These are phyloP conservation scores for Voacanga thouarsii DNA, from an alignment of 257 asterid species.

Conservation along the genomic window DNA sequence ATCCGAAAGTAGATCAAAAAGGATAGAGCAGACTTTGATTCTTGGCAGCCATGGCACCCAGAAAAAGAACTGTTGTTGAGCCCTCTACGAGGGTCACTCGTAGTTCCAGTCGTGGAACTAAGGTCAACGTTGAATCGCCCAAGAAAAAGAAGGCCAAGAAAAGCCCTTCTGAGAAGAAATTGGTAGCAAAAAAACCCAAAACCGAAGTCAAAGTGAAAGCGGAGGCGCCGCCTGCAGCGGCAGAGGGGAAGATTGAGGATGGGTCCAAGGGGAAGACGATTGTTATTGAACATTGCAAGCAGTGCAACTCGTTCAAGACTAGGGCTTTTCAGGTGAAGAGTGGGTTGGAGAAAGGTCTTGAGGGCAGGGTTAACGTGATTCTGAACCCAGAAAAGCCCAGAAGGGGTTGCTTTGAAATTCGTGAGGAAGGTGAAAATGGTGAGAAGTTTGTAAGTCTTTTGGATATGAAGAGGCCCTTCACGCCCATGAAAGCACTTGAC, in stretches of 20 bases:
- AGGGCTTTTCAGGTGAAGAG: conserved; percentile 59
- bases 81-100: conserved; percentile 33
- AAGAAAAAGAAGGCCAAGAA: conserved; percentile 14
- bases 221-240: conserved; percentile 1
- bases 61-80: conserved; percentile 22
- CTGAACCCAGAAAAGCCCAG: conserved; percentile 81
- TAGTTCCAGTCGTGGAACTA: conserved; percentile 30
- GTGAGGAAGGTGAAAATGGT: conserved; percentile 54
- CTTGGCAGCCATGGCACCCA: conserved; percentile 35
- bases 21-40: too few species aligned
- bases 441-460: conserved; percentile 58
- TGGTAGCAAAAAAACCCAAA: background rate
- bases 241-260: conserved; percentile 7
- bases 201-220: background rate
- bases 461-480: conserved; percentile 75
- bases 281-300: conserved; percentile 69
- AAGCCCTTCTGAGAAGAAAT: background rate
- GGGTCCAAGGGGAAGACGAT: conserved; percentile 20
- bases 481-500: conserved; percentile 53
- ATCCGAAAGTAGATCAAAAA: background rate
- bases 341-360: conserved; percentile 51
- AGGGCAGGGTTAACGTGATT: conserved; percentile 55
- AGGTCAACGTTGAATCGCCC: conserved; percentile 15
- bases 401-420: conserved; percentile 80
- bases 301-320: conserved; percentile 55